Evolutionary conservation across 768 basidiomycete species (phyloP), one percentile per base, ranked within the genome.

Genomic region (Chlorophyllum brunneum): DNA sequence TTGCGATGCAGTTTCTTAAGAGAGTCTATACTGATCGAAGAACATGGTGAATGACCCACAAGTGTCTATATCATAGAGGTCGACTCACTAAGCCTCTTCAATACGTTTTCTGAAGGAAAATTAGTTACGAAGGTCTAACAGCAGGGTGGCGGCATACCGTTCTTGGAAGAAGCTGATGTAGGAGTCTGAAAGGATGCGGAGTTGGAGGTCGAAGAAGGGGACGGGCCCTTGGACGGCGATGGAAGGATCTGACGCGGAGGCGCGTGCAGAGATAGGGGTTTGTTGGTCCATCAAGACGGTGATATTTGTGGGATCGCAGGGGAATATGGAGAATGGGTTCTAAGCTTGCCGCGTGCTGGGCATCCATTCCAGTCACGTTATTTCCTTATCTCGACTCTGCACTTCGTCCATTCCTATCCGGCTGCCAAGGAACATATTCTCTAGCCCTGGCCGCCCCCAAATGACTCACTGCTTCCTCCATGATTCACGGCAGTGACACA

Each of bases 131-230:
- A 39, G 42, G 26, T 36, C 24, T 41, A 48, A 24, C n/a, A 4
- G 43, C 53, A 54, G 16, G 46, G 50, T 40, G 52, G 47, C 45
- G 37, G 59, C 75, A 56, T 57, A 88, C 92, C 92, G 78, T 73
- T 94, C 92, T 67, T 83, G 81, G 69, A 95, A 93, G 73, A 94
- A 95, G 52, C 63, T 71, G 53, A 95, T 75, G 65, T 92, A 92
- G 3, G 86, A 87, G 59, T 93, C 86, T 36, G 77, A 78, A 56
- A 90, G 66, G 58, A 81, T 72, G 54, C 73, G 80, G 30, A 92
- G 81, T 58, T 92, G 82, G 34, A 76, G 63, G 47, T 92, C 90
- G 59, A 90, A 92, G 49, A 85, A 70, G 1, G 83, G 78, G 27
- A 88, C 67, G 3, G 87, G 86, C 2, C 84, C 85, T 53, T 75